A percentile compares a stretch with the other conserved stretches of the same genome.
phyloP scores from a whole-genome alignment of 2,329 filamentous ascomycete genomes.

The Fusarium piperis region DNA sequence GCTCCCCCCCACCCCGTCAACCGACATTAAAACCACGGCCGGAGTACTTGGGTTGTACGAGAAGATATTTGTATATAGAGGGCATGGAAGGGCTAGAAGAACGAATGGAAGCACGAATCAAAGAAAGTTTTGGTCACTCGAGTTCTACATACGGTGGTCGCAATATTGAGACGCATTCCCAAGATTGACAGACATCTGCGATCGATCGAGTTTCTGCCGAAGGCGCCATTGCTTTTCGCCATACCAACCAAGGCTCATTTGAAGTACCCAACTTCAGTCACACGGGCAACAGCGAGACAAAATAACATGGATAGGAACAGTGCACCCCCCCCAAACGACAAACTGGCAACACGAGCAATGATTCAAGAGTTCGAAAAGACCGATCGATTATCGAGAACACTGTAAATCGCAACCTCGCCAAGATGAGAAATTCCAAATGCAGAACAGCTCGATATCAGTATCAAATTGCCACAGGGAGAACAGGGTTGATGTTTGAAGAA shows the following conservation, averaged over 20 bases:
- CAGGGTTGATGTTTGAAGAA: conserved; percentile 53
- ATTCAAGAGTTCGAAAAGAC: background rate
- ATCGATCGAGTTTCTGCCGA: background rate
- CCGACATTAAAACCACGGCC: conserved; percentile 33
- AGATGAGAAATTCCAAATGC: background rate
- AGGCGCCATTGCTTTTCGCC: background rate
- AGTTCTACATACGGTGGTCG: background rate
- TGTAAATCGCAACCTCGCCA: background rate
- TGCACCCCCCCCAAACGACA: background rate
- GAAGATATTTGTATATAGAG: conserved; percentile 34
- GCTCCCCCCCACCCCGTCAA: conserved; percentile 43
- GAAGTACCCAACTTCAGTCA: background rate
- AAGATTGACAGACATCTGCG: background rate
- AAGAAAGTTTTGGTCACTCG: conserved; percentile 21
- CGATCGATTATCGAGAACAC: background rate
- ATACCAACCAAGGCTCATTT: background rate
- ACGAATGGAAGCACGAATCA: conserved; percentile 20
- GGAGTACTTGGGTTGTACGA: conserved; percentile 12
- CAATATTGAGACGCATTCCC: background rate
- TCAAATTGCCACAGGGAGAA: background rate
- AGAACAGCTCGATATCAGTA: background rate
- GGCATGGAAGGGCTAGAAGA: conserved; percentile 14
- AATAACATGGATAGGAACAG: background rate
- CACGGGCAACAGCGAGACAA: background rate
- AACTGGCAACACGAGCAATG: background rate